Conservation (phyloP, 768 basidiomycete species). For the Serendipita sp. region DNA sequence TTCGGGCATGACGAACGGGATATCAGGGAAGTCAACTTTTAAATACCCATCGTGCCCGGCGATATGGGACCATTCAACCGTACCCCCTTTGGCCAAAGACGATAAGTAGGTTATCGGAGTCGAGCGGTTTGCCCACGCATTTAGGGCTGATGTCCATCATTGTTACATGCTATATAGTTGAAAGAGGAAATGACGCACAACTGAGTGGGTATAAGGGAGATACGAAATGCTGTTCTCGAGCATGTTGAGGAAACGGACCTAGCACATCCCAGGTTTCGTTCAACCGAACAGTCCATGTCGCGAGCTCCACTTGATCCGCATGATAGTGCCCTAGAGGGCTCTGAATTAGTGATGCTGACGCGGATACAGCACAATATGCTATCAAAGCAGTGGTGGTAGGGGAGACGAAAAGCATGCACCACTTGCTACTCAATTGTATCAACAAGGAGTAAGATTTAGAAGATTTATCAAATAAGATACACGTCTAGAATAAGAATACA, state of each 20-base stretch:
- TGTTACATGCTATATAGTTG: conserved; percentile 41
- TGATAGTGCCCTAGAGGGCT: no score
- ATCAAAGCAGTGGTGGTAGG: no score
- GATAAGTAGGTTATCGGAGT: not conserved
- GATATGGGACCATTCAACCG: conserved; percentile 7
- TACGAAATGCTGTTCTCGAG: conserved; percentile 69
- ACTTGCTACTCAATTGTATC: no score
- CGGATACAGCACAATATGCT: no score
- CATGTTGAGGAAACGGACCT: conserved; percentile 72
- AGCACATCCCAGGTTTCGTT: conserved; percentile 25
- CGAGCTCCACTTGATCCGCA: no score
- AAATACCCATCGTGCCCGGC: conserved; percentile 27
- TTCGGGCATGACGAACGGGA: conserved; percentile 28
- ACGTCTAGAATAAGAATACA: no score
- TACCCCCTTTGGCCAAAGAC: not conserved
- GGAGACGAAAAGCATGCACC: no score
- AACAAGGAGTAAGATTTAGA: no score
- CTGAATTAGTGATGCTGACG: no score
- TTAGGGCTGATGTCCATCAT: conserved; percentile 52
- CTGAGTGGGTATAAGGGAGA: conserved; percentile 60
- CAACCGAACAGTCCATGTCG: no score
- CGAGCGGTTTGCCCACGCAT: not conserved
- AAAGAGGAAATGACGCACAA: conserved; percentile 24
- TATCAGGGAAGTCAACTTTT: conserved; percentile 44
- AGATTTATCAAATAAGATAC: no score